Evolutionary conservation across 768 basidiomycete genomes (phyloP), one percentile per base, ranked within the genome.

Genomic region (Cystobasidium ongulense): DNA sequence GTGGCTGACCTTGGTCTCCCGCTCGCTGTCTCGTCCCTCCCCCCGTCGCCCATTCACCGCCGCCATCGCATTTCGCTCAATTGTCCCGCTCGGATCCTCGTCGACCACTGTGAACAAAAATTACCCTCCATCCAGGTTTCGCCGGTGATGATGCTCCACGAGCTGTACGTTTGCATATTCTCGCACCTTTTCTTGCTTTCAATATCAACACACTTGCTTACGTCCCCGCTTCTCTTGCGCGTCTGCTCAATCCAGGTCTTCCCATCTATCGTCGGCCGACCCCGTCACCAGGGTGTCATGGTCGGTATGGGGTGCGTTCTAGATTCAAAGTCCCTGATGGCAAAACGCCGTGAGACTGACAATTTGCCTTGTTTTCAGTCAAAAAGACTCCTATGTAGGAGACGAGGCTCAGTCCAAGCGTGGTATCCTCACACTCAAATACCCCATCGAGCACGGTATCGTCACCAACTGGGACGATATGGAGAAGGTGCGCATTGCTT

Each of bases 381-480:
- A 92, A 82, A 95, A 95, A 82, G 93, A 95, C 81, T 93, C 92
- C 77, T 96, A 92, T 80, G 92, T 95, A 73, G 93, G 91, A 78
- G 91, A 93, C 77, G 91, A 93, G 81, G 91, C 91, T 50, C 91
- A 92, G 81, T 89, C 91, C 41, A 93, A 96, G 86, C 90, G 92
- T 83, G 92, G 93, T 85, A 91, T 95, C 81, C 85, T 95, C 76
- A 89, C 89, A 57, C 83, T 95, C 79, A 92, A 93, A 84, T 79
- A 95, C 84, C 92, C 91, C 65, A 92, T 92, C 78, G 90, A 92
- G 82, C 91, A 92, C 84, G 90, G 91, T 83, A 89, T 92, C 80
- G 90, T 95, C 81, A 93, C 92, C 82, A 93, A 96, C 87, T 96
- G 93, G 93, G 93, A 94, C 79, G 92, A 94, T 83, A 94, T 94